These are phyloP conservation scores for Helicocarpus griseus DNA, from an alignment of 2,329 filamentous ascomycete genomes.

Conservation along the genomic window DNA sequence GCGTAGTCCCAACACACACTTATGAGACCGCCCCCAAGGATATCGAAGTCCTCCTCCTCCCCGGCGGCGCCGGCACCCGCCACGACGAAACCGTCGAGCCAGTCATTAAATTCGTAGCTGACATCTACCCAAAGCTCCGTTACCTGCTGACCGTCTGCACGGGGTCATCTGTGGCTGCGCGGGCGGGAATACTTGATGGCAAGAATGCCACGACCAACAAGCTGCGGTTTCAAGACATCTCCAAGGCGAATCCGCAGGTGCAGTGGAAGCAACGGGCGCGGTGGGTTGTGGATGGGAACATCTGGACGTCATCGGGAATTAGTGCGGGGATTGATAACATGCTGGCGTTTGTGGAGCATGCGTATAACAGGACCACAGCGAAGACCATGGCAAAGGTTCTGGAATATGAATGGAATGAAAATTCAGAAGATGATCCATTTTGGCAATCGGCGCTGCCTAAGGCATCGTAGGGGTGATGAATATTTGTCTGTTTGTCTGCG, in stretches of 20 bases:
- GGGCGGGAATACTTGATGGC: constrained; percentile 51
- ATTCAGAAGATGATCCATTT: constrained; percentile 44
- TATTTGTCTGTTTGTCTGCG: no score
- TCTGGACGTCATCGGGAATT: constrained; percentile 58
- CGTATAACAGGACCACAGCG: constrained; percentile 46
- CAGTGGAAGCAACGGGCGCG: constrained; percentile 53
- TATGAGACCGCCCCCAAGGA: constrained; percentile 41
- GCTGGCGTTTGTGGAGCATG: constrained; percentile 46
- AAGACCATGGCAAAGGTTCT: constrained; percentile 39
- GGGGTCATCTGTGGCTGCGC: constrained; percentile 49
- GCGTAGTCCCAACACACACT: constrained; percentile 44
- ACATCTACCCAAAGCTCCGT: constrained; percentile 39
- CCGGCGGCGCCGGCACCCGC: constrained; percentile 48
- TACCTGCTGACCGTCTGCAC: constrained; percentile 59
- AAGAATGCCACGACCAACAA: constrained; percentile 59
- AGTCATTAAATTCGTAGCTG: constrained; percentile 38
- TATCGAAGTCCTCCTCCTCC: constrained; percentile 56
- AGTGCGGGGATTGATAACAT: constrained; percentile 54
- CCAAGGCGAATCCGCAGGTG: constrained; percentile 40
- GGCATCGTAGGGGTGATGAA: no score
- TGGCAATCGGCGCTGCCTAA: no score
- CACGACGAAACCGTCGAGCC: constrained; percentile 20
- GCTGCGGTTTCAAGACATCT: constrained; percentile 42
- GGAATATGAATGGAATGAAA: constrained; percentile 49
- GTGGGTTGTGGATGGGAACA: constrained; percentile 56